These are phyloP conservation scores for Cyberlindnera americana DNA, from an alignment of 805 yeast genomes.

Conservation along the genomic window DNA sequence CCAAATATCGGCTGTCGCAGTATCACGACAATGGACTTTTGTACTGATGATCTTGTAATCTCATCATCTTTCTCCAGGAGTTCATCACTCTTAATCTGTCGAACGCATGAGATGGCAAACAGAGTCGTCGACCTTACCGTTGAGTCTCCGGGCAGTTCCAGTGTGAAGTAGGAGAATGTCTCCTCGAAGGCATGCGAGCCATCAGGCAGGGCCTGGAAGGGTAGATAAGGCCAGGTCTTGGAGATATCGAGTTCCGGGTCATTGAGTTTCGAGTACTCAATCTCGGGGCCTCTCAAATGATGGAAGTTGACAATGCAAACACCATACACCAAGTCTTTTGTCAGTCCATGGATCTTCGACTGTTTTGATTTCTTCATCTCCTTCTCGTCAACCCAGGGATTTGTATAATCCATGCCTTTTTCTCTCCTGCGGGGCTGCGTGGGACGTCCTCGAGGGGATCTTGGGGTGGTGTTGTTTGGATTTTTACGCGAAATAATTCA, in stretches of 20 bases:
- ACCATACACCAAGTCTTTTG: slow-evolving; percentile 57
- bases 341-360: slow-evolving; percentile 20
- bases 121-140: slow-evolving; percentile 52
- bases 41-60: slow-evolving; percentile 82
- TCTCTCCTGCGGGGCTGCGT: no score
- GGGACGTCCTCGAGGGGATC: no score
- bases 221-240: slow-evolving; percentile 75
- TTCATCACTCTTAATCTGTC: slow-evolving; percentile 69
- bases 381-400: not conserved
- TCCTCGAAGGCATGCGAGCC: slow-evolving; percentile 94
- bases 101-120: slow-evolving; percentile 93
- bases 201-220: slow-evolving; percentile 95
- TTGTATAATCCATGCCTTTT: not conserved
- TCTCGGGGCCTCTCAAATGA: slow-evolving; percentile 90
- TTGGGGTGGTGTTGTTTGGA: no score
- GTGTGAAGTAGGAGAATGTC: slow-evolving; percentile 85
- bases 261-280: slow-evolving; percentile 69
- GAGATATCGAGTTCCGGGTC: slow-evolving; percentile 30
- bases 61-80: slow-evolving; percentile 55
- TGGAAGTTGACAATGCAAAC: slow-evolving; percentile 90
- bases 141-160: slow-evolving; percentile 45
- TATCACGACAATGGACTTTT: slow-evolving; percentile 86
- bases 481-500: no score
- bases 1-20: slow-evolving; percentile 82
- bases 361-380: slow-evolving; percentile 12